phyloP scores from a whole-genome alignment of 371 early-diverging fungal species.

The Nematocida sp. region DNA sequence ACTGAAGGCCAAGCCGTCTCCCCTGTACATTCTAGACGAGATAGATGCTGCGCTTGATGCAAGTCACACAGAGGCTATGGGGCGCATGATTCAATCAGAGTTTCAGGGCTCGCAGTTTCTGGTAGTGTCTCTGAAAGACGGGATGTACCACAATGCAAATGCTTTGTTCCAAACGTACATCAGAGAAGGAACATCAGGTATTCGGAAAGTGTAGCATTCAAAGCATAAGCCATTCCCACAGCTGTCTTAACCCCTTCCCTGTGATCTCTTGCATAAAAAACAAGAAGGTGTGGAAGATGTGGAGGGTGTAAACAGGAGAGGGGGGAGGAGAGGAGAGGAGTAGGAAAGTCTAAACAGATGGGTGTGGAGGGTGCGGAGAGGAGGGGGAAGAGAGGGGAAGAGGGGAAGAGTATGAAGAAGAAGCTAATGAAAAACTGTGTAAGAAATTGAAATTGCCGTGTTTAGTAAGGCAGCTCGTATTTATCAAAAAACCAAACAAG shows the following conservation, averaged over 20 bases:
- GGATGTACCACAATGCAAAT: constrained; percentile 98
- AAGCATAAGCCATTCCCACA: background rate
- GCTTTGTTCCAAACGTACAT: constrained; percentile 87
- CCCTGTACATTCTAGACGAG: constrained; percentile 99
- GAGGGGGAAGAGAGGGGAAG: too few relatives aligned
- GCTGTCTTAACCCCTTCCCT: background rate
- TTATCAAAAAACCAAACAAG: background rate
- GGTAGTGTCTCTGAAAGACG: constrained; percentile 96
- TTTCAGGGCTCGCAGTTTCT: constrained; percentile 96
- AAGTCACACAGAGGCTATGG: constrained; percentile 95
- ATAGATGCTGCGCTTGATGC: constrained; percentile 97
- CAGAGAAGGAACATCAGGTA: constrained; percentile 84
- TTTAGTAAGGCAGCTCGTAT: constrained; percentile 34
- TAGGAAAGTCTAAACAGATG: too few relatives aligned
- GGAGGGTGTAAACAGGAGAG: too few relatives aligned
- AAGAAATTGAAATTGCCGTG: too few relatives aligned
- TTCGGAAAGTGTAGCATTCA: constrained; percentile 67
- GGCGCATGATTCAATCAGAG: constrained; percentile 80
- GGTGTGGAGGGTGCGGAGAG: too few relatives aligned
- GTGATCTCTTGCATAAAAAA: too few relatives aligned
- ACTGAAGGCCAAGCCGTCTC: constrained; percentile 93
- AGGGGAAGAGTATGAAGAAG: too few relatives aligned
- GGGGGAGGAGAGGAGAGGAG: too few relatives aligned
- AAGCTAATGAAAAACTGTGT: too few relatives aligned
- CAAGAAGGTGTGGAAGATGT: too few relatives aligned